Base-by-base conservation (phyloP, 441 rosid species). In the Jatropha multifida region DNA sequence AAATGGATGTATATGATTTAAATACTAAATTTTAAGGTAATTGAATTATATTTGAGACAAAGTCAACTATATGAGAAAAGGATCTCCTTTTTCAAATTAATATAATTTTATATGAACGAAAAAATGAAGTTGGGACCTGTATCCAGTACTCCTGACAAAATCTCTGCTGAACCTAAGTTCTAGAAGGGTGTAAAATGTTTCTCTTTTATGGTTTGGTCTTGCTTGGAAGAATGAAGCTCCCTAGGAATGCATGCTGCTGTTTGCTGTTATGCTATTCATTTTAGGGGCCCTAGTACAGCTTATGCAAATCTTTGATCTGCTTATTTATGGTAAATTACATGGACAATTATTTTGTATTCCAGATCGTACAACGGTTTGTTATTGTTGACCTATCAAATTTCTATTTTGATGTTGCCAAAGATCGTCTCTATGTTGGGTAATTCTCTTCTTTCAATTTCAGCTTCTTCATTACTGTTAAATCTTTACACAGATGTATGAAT, bases 361-460 rank as follows among this genome's bases (percentile, higher is more conserved):
- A 95, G 99, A 89, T 86, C 75, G 81, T 95, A 72, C 99, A 93
- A 74, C 91, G 97, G 72, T 93, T 93, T 83, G 91, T 92, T 56
- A 88, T 92, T 81, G 95, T 93, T 77, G 99, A 95, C 83, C 86
- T 95, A 55, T 95, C 99, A 69, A 95, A 90, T 86, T 95, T 95
- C 88, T 95, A 95, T 80, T 95, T 95, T 49, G 99, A 95, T 79
- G 88, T 93, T 72, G 97, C 99, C 71, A 95, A 95, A 87, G 99
- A 95, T 86, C 90, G 98, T 73, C 97, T 95, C 42, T 93, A 95
- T 82, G 96, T 93, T 52, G 99, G 98, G 99, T 93, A 93, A 86
- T 75, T 63, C 61, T 82, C 77, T 56, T 40, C n/a, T 54, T 54
- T 73, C 60, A 37, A 23, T 41, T 63, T 27, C 55, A 75, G 41